Percentiles rank a stretch among this genome's conserved stretches.
Evolutionary conservation across 2,329 filamentous ascomycete species (phyloP).

Genomic region (Hansfordia pulvinata): DNA sequence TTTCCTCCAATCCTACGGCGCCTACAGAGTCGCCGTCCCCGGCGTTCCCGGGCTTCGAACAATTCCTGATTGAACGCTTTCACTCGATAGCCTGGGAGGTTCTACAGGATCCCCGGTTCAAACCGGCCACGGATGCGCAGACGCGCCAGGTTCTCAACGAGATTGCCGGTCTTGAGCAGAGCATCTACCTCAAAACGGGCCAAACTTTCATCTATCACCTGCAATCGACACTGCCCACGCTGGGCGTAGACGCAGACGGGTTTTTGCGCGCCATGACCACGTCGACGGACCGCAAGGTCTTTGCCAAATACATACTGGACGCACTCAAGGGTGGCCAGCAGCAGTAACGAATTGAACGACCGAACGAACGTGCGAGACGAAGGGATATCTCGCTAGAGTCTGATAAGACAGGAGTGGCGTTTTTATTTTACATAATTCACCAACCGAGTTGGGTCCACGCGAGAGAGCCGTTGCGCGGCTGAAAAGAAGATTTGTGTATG

Average conservation of each 20-base stretch:
- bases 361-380: too few species aligned
- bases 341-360: conserved; percentile 3
- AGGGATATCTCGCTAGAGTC: too few species aligned
- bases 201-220: conserved; percentile 63
- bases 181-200: conserved; percentile 82
- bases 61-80: conserved; percentile 80
- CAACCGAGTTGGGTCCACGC: too few species aligned
- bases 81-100: conserved; percentile 85
- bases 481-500: too few species aligned
- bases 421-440: too few species aligned
- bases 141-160: conserved; percentile 79
- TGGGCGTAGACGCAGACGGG: conserved; percentile 49
- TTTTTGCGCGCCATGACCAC: conserved; percentile 46
- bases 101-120: conserved; percentile 65
- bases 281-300: conserved; percentile 43
- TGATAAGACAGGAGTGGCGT: too few species aligned
- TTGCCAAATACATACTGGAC: conserved; percentile 49
- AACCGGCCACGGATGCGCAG: conserved; percentile 69
- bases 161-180: conserved; percentile 75
- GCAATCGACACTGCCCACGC: conserved; percentile 42
- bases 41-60: conserved; percentile 74
- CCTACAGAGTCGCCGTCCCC: conserved; percentile 37
- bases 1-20: conserved; percentile 35
- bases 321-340: conserved; percentile 33
- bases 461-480: too few species aligned